Evolutionary conservation across 441 rosid species (phyloP).

Genomic region (Pelargonium citronellum): DNA sequence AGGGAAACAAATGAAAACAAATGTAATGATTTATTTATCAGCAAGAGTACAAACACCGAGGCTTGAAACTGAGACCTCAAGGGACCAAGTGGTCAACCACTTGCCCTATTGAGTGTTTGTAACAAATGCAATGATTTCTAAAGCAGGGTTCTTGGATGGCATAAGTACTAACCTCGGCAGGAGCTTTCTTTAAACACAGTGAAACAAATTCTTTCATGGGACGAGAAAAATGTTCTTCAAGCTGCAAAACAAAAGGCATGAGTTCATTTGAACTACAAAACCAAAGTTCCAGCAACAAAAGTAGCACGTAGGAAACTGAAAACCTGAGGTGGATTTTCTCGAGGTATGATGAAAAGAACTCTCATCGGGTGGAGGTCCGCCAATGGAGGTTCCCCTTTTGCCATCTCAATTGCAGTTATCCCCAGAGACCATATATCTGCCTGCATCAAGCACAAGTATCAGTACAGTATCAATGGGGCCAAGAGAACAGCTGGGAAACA

Average conservation of each 20-base stretch:
- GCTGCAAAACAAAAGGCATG: constrained; percentile 45
- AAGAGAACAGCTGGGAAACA: constrained; percentile 1
- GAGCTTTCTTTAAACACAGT: constrained; percentile 78
- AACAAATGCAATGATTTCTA: not conserved
- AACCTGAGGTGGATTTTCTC: constrained; percentile 99
- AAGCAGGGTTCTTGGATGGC: constrained; percentile 1
- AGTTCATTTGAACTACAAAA: constrained; percentile 20
- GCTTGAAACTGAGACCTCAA: too few relatives aligned
- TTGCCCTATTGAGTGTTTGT: too few relatives aligned
- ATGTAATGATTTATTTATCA: too few relatives aligned
- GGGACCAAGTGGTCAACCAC: too few relatives aligned
- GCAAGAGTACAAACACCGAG: too few relatives aligned
- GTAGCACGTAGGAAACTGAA: constrained; percentile 23
- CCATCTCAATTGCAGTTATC: constrained; percentile 98
- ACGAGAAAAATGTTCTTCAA: constrained; percentile 98
- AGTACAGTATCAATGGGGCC: constrained; percentile 21
- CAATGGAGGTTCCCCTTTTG: constrained; percentile 99
- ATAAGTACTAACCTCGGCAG: constrained; percentile 66
- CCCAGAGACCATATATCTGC: constrained; percentile 99
- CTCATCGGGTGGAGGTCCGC: constrained; percentile 99
- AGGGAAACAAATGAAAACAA: too few relatives aligned
- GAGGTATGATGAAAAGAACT: constrained; percentile 97
- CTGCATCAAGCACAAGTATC: constrained; percentile 40
- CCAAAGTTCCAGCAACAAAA: constrained; percentile 11
- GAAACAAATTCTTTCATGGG: constrained; percentile 95